phyloP scores from a whole-genome alignment of 257 asterid species.

The Linderniella brevidens region DNA sequence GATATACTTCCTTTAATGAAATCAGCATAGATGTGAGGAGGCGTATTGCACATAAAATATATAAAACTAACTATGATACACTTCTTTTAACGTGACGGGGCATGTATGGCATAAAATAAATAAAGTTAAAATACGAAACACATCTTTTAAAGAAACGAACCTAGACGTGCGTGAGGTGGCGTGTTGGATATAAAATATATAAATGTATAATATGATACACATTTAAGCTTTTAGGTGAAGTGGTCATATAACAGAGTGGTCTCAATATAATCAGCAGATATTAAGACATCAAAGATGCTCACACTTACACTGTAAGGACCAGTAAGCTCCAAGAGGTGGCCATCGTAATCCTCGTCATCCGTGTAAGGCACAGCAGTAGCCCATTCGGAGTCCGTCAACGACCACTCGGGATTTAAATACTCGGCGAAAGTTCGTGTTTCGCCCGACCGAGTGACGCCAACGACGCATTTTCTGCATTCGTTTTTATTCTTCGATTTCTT shows the following conservation, averaged over 20 bases:
- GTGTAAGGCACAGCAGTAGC: slow-evolving; percentile 37
- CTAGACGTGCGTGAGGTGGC: too few species aligned
- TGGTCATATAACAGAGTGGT: background rate
- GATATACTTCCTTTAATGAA: too few species aligned
- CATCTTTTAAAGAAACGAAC: background rate
- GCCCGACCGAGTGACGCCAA: slow-evolving; percentile 40
- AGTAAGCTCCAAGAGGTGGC: slow-evolving; percentile 50
- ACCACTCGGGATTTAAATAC: slow-evolving; percentile 49
- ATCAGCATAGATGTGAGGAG: too few species aligned
- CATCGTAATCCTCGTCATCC: slow-evolving; percentile 28
- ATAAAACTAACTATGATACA: too few species aligned
- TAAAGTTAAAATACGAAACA: too few species aligned
- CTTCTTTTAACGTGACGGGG: too few species aligned
- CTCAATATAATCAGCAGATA: background rate
- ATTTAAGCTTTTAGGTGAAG: too few species aligned
- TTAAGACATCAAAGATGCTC: background rate
- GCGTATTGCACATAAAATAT: too few species aligned
- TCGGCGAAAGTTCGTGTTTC: slow-evolving; percentile 45
- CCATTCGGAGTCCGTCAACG: slow-evolving; percentile 54
- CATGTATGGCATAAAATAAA: too few species aligned
- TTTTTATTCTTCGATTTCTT: slow-evolving; percentile 36
- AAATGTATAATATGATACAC: too few species aligned
- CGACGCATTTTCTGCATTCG: slow-evolving; percentile 25
- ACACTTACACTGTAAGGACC: slow-evolving; percentile 62
- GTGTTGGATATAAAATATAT: too few species aligned